These are phyloP conservation scores for Massariosphaeria phaeospora DNA, from an alignment of 495 filamentous ascomycete genomes.

Conservation along the genomic window DNA sequence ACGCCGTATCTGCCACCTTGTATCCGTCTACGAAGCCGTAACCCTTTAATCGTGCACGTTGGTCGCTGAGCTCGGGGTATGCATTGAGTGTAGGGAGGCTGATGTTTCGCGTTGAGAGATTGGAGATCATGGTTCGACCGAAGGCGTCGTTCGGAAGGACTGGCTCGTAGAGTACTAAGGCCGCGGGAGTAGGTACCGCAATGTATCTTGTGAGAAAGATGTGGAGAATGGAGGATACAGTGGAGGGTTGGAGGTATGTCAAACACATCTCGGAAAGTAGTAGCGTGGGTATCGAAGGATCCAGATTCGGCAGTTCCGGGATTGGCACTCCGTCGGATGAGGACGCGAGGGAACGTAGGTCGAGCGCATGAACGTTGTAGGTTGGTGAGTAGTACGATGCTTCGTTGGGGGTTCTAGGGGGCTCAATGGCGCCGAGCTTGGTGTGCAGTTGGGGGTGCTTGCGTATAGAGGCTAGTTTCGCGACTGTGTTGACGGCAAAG, in stretches of 20 bases:
- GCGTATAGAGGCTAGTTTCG: conserved; percentile 56
- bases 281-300: conserved; percentile 62
- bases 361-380: conserved; percentile 77
- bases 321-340: conserved; percentile 17
- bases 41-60: conserved; percentile 59
- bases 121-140: conserved; percentile 82
- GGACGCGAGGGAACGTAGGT: conserved; percentile 60
- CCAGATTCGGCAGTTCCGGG: conserved; percentile 41
- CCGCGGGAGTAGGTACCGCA: conserved; percentile 46
- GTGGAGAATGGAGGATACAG: conserved; percentile 58
- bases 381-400: conserved; percentile 40
- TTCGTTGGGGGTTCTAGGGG: conserved; percentile 14
- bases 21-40: conserved; percentile 55
- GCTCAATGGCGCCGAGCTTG: neutral
- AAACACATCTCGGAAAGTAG: conserved; percentile 92
- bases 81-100: conserved; percentile 72
- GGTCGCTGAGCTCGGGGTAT: conserved; percentile 61
- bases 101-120: conserved; percentile 80
- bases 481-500: conserved; percentile 66
- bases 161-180: conserved; percentile 82
- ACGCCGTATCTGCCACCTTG: conserved; percentile 62
- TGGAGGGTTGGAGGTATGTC: conserved; percentile 66
- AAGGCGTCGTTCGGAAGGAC: conserved; percentile 78
- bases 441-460: conserved; percentile 39
- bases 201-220: conserved; percentile 58